Base-by-base conservation (phyloP, 2,329 filamentous ascomycete genomes). In the Aspergillus fumigatiaffinis region DNA sequence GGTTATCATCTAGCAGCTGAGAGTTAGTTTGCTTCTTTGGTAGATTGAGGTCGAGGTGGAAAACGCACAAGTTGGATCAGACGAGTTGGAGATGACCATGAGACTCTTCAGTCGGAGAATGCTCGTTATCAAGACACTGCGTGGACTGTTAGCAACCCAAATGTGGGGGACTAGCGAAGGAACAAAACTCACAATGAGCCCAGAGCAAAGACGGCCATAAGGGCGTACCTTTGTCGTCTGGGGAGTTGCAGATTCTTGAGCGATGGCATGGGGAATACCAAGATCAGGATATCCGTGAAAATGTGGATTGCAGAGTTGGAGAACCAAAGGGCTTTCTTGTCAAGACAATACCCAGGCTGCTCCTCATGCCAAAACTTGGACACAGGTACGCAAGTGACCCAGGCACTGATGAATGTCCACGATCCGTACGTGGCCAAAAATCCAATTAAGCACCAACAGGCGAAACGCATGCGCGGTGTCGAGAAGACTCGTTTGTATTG, bases 291-390 rank as follows among this genome's bases (percentile, higher is more conserved):
- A 62, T 79, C 76, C 12, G 76, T 78, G 4, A 70, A 51, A 35
- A 79, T 78, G 38, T 75, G 75, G 49, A 78, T 73, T 2, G 64
- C 73, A 0, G 76, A 73, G 53, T 77, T 79, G 10, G 73, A 73
- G 47, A 75, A 77, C 77, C 77, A 79, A 50, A 79, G 70, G 7
- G 64, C 66, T 8, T 68, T 68, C 54, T 74, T 76, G 53, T 74
- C 60, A 48, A 78, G 71, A 57, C 76, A 79, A 49, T 63, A 67
- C 4, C 70, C 70, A 0, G 62, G 50, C 3, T 67, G 29, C 1
- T 51, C 54, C 0, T 60, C 54, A 57, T 71, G 58, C 68, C 68
- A 71, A 59, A 72, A 72, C 20, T 66, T 69, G 17, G 56, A 59
- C 3, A 72, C 53, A 9, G 70, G 70, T 1, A 72, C 51, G 44